Conservation (phyloP, 345 rosid genomes). For the Rhodamnia rubescens region DNA sequence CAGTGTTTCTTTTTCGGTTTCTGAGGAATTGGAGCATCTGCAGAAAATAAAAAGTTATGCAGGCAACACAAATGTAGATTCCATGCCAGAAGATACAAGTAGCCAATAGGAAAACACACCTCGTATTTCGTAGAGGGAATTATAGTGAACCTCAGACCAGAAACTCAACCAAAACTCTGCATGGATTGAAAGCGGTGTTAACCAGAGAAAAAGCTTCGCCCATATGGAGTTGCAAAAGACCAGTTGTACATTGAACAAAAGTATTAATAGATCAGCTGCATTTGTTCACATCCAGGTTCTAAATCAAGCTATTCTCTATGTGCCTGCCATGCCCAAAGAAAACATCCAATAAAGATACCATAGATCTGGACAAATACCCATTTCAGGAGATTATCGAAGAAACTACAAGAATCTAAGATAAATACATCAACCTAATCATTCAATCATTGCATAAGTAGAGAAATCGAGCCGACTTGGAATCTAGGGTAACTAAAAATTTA, state of each 20-base stretch:
- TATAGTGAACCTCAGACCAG: slow-evolving; percentile 98
- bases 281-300: background rate
- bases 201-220: background rate
- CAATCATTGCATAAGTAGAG: background rate
- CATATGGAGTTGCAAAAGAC: background rate
- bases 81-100: background rate
- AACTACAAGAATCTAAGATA: background rate
- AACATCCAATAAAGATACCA: background rate
- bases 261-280: background rate
- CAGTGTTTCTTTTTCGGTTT: slow-evolving; percentile 91
- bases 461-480: background rate
- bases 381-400: background rate
- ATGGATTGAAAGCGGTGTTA: slow-evolving; percentile 1
- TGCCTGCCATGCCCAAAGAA: background rate
- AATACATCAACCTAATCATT: background rate
- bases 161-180: slow-evolving; percentile 98
- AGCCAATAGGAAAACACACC: slow-evolving; percentile 29
- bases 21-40: slow-evolving; percentile 57
- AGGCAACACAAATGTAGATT: too few relatives aligned
- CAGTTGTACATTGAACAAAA: background rate
- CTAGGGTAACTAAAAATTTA: background rate
- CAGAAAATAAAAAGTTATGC: background rate
- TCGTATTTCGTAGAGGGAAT: slow-evolving; percentile 76
- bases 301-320: background rate
- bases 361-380: background rate